Base-by-base conservation (phyloP, 768 basidiomycete species). In the Phaffia australis region DNA sequence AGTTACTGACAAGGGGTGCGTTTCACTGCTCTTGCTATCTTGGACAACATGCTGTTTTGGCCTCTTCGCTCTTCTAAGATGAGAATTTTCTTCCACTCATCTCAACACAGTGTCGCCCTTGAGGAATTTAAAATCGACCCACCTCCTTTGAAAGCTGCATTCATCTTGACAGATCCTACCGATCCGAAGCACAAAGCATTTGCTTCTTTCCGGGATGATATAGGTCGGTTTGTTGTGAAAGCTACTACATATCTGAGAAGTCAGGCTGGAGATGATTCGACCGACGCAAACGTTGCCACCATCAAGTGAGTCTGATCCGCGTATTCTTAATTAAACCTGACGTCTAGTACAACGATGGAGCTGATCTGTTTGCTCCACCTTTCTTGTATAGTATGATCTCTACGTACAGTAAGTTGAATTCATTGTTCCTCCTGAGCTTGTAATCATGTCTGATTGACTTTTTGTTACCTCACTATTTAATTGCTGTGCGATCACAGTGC, bases 101-200 rank as follows among this genome's bases (percentile, higher is more conserved):
- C n/a, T 56, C 35, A 60, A 49, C 32, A 2, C 73, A 88, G 87
- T 50, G 79, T 85, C 69, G 87, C 87, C 71, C 82, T 86, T 29
- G 83, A 85, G 1, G 88, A 89, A 73, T 87, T 89, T 82, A 84
- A 89, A 68, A 83, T 83, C 11, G 78, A 82, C 29, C 76, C 85
- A 1, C 79, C 83, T 27, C 81, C 85, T 14, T 74, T 88, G 65
- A 81, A 79, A 55, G 81, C 85, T 50, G 85, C 85, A 0, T 86
- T 89, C 71, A 81, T 83, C 21, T 78, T 92, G 21, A 80, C 80
- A 16, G 83, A 91, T 72, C 83, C 85, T 11, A 71, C 76, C 1
- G 87, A 91, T 73, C 82, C 82, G 3, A 81, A 84, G 46, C 83
- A 86, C 73, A 79, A 81, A 68, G 86, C 84, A 69, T 81, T 89